Evolutionary conservation across 163 green algal genomes (phyloP), one percentile per base, ranked within the genome.

Genomic region (Trebouxiophyceae sp.): DNA sequence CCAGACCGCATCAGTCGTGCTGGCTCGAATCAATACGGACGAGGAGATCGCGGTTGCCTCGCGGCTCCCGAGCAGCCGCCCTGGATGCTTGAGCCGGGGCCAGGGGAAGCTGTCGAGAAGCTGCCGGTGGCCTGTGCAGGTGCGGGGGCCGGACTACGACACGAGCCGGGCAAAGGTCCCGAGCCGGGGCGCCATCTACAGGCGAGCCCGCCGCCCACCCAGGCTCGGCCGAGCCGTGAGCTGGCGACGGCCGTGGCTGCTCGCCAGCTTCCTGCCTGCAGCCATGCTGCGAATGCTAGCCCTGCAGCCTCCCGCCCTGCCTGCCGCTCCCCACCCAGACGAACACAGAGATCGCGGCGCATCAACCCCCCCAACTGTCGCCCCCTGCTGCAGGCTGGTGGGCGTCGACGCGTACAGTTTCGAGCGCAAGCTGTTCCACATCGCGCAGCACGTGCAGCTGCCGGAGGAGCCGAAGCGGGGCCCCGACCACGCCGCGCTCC

Each of bases 121-220:
- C n/a, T n/a, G n/a, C n/a, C n/a, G n/a, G n/a, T n/a, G n/a, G n/a
- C n/a, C n/a, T n/a, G n/a, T n/a, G n/a, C n/a, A n/a, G 62, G 68
- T 91, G 7, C 82, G 85, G 12, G 67, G 70, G 27, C 46, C 33
- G 19, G 77, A 90, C 60, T 95, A 95, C 78, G 87, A 91, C 84
- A 72, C 68, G 28, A 85, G 63, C 24, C 84, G 81, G 62, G 45
- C 72, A 2, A 94, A 95, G 72, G 70, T 81, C 24, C 39, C 55
- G 27, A 82, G 77, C 46, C 72, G 39, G 8, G 61, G 63, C 7
- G 47, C 71, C 60, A 70, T 95, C 24, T 95, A 95, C 78, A 67
- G 72, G 69, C 76, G 79, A 22, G 68, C 72, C 1, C 68, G 54
- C 26, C 68, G 70, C 8, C 39, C 8, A 30, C 72, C 84, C 66